Conservation (phyloP, 2,329 filamentous ascomycete genomes). For the Aureobasidium leucospermi region DNA sequence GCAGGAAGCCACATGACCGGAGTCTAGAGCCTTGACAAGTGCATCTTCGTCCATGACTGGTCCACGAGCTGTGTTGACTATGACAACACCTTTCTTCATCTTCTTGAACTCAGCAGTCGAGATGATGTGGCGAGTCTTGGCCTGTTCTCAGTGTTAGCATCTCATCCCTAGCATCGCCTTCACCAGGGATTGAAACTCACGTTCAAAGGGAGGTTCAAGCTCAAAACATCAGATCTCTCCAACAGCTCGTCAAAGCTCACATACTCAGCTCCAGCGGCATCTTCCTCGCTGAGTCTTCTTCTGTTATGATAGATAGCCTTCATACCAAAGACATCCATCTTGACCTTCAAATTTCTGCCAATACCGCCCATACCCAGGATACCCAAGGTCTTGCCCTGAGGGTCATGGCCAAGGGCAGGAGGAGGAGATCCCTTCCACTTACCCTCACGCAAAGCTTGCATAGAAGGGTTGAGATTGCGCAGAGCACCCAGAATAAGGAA, state of each 20-base stretch:
- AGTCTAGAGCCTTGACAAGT: slow-evolving; percentile 64
- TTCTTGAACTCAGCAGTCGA: slow-evolving; percentile 60
- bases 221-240: slow-evolving; percentile 64
- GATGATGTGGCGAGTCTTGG: slow-evolving; percentile 67
- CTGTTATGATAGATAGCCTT: slow-evolving; percentile 69
- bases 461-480: slow-evolving; percentile 61
- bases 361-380: slow-evolving; percentile 86
- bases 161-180: background rate
- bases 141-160: background rate
- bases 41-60: slow-evolving; percentile 77
- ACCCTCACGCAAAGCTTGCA: slow-evolving; percentile 58
- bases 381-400: slow-evolving; percentile 68
- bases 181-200: slow-evolving; percentile 43
- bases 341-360: slow-evolving; percentile 66
- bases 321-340: slow-evolving; percentile 71
- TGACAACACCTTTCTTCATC: slow-evolving; percentile 71
- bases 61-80: slow-evolving; percentile 77
- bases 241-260: slow-evolving; percentile 69
- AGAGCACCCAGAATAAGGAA: slow-evolving; percentile 77
- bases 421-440: slow-evolving; percentile 56
- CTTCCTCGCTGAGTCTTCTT: slow-evolving; percentile 48
- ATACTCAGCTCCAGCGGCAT: slow-evolving; percentile 54
- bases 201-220: slow-evolving; percentile 73
- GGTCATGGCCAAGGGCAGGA: slow-evolving; percentile 63
- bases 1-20: slow-evolving; percentile 60